These are phyloP conservation scores for Ascocoryne sarcoides DNA, from an alignment of 2,329 filamentous ascomycete species.

Conservation along the genomic window DNA sequence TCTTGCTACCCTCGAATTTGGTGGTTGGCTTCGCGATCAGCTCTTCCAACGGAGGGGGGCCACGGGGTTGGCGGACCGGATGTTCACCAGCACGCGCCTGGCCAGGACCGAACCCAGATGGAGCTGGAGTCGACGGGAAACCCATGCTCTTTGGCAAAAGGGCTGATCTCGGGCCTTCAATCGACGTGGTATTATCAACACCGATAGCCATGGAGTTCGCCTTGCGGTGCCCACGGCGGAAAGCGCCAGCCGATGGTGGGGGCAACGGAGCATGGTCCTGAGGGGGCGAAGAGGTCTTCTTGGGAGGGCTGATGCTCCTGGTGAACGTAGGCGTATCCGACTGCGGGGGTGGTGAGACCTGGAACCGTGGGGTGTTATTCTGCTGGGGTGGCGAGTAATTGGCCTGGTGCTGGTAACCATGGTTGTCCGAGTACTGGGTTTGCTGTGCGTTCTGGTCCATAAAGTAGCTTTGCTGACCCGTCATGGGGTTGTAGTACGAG, in stretches of 20 bases:
- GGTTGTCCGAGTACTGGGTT: slow-evolving; percentile 32
- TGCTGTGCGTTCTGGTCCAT: slow-evolving; percentile 38
- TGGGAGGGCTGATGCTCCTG: slow-evolving; percentile 59
- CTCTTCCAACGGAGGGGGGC: slow-evolving; percentile 86
- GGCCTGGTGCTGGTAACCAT: slow-evolving; percentile 28
- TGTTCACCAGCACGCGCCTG: slow-evolving; percentile 92
- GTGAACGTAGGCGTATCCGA: slow-evolving; percentile 39
- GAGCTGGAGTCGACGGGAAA: slow-evolving; percentile 75
- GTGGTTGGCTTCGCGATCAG: slow-evolving; percentile 81
- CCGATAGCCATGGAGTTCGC: slow-evolving; percentile 52
- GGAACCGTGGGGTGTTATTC: slow-evolving; percentile 59
- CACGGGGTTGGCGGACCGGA: slow-evolving; percentile 83
- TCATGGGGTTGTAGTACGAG: slow-evolving; percentile 76
- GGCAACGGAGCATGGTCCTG: slow-evolving; percentile 67
- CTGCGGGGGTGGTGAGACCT: slow-evolving; percentile 72
- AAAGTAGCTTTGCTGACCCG: slow-evolving; percentile 75
- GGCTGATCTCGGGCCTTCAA: slow-evolving; percentile 43
- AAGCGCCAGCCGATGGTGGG: slow-evolving; percentile 81
- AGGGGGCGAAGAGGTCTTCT: slow-evolving; percentile 59
- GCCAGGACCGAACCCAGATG: slow-evolving; percentile 76
- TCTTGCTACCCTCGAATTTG: slow-evolving; percentile 93
- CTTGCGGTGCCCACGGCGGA: slow-evolving; percentile 93
- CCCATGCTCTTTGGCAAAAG: slow-evolving; percentile 67
- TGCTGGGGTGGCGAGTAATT: slow-evolving; percentile 42
- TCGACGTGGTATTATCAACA: slow-evolving; percentile 14